phyloP scores from a whole-genome alignment of 495 filamentous ascomycete species.

The Antarctomyces pellizariae region DNA sequence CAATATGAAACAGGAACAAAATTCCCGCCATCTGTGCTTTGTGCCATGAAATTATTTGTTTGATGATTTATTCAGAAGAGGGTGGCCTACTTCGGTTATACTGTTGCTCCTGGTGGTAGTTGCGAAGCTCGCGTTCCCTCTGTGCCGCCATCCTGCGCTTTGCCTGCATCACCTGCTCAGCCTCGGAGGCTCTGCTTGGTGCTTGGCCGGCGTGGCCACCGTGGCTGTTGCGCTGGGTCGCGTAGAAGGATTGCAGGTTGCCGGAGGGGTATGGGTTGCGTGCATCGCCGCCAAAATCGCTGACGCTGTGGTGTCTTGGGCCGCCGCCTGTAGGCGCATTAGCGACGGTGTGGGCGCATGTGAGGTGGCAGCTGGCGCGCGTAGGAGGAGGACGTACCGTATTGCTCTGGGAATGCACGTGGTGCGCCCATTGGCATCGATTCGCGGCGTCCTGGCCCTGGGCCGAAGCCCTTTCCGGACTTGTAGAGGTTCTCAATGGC shows the following conservation, averaged over 20 bases:
- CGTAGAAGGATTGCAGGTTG: constrained; percentile 84
- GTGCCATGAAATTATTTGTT: too few species aligned
- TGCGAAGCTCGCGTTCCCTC: constrained; percentile 94
- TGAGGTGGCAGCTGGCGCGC: too few species aligned
- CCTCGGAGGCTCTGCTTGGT: constrained; percentile 61
- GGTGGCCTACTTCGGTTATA: constrained; percentile 87
- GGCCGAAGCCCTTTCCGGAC: constrained; percentile 75
- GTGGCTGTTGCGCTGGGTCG: constrained; percentile 78
- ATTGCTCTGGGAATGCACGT: constrained; percentile 31
- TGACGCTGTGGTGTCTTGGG: constrained; percentile 55
- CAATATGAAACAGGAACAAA: too few species aligned
- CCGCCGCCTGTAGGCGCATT: constrained; percentile 34
- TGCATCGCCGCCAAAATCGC: constrained; percentile 51
- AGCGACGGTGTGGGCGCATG: too few species aligned
- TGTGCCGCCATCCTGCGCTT: constrained; percentile 97
- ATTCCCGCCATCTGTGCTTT: too few species aligned
- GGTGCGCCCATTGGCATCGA: constrained; percentile 42
- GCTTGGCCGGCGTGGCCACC: too few species aligned
- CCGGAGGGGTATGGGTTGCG: constrained; percentile 46
- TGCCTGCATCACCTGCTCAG: constrained; percentile 95
- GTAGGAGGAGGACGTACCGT: constrained; percentile 17
- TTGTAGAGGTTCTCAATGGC: constrained; percentile 88
- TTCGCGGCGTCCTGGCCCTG: constrained; percentile 58
- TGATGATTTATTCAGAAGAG: constrained; percentile 38
- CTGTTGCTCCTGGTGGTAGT: constrained; percentile 99